Percentiles rank a stretch among this genome's conserved stretches.
phyloP scores from a whole-genome alignment of 805 yeast species.

The Jamesozyma hellenica region DNA sequence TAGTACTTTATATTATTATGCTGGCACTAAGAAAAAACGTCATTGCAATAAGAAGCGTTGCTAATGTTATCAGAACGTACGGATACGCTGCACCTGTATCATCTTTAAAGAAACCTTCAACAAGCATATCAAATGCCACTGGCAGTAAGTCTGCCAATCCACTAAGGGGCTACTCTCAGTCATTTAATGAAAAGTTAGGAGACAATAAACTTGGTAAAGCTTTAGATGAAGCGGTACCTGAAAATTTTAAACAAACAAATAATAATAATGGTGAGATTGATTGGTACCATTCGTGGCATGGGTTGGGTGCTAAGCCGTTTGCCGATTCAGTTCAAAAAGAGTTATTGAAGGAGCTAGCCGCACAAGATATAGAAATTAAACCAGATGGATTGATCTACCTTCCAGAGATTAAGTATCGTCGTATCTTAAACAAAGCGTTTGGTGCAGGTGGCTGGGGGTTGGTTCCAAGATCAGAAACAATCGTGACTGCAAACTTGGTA shows the following conservation, averaged over 20 bases:
- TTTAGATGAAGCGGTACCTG: neutral
- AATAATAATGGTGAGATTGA: slow-evolving; percentile 29
- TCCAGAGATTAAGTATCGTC: slow-evolving; percentile 91
- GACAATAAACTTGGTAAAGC: neutral
- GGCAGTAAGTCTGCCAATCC: neutral
- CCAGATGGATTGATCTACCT: slow-evolving; percentile 89
- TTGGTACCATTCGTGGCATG: slow-evolving; percentile 85
- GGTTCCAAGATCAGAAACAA: slow-evolving; percentile 83
- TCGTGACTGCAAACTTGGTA: slow-evolving; percentile 60
- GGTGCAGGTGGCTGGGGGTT: slow-evolving; percentile 99
- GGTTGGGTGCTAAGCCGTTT: slow-evolving; percentile 75
- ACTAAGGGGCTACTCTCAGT: neutral
- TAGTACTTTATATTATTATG: no score
- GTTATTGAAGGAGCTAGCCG: slow-evolving; percentile 52
- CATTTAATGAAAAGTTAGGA: neutral
- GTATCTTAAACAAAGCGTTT: slow-evolving; percentile 80
- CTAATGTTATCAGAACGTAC: no score
- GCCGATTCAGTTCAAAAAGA: slow-evolving; percentile 46
- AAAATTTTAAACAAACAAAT: neutral
- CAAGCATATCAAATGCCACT: neutral
- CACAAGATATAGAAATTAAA: slow-evolving; percentile 78
- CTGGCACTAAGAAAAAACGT: no score
- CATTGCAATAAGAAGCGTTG: no score
- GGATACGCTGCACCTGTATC: neutral
- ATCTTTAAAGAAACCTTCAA: neutral